Base-by-base conservation (phyloP, 345 rosid genomes). In the Carallia brachiata region DNA sequence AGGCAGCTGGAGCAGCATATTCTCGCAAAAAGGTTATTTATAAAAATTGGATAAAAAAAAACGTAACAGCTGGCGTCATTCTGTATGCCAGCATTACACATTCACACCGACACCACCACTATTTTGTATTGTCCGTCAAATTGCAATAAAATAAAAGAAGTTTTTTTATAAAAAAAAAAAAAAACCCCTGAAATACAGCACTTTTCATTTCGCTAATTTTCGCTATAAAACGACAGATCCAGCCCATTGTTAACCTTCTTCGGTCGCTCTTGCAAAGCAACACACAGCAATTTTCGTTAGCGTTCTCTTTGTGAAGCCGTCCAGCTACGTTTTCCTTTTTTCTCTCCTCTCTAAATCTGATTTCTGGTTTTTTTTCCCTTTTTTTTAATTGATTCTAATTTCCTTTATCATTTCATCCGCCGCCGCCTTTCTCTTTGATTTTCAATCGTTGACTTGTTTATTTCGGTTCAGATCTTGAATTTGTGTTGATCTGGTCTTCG, bases 61-160 rank as follows among this genome's bases (percentile, higher is more conserved):
- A 44, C 58, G 47, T 37, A 27, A 55, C 61, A 65, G 77, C 76
- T 80, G 84, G 78, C 86, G 84, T 82, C 83, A 82, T 36, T 6
- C 31, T 37, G 61, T 61, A 80, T 83, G 86, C 71, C 79, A 82
- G 67, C 75, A 8, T 65, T 31, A 36, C 82, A 75, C 23, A 23
- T 23, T 23, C 23, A 23, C 23, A 23, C 76, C 72, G 65, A 54
- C 79, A 47, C 80, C 70, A 77, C 77, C 37, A 19, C 18, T 73
- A 44, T 12, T 44, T 44, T 44, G 50, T 44, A 1, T 44, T 12
- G 54, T 27, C 0, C 37, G 27, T 7, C 61, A 16, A 68, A 27
- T 40, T 15, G 3, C 54, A 6, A 13, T 39, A 55, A 54, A 67
- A 67, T 23, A n/a, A 19, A 23, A 23, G 7, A 5, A 3, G 0